These are phyloP conservation scores for Saprolegnia diclina DNA, from an alignment of 352 stramenopile genomes.

Conservation along the genomic window DNA sequence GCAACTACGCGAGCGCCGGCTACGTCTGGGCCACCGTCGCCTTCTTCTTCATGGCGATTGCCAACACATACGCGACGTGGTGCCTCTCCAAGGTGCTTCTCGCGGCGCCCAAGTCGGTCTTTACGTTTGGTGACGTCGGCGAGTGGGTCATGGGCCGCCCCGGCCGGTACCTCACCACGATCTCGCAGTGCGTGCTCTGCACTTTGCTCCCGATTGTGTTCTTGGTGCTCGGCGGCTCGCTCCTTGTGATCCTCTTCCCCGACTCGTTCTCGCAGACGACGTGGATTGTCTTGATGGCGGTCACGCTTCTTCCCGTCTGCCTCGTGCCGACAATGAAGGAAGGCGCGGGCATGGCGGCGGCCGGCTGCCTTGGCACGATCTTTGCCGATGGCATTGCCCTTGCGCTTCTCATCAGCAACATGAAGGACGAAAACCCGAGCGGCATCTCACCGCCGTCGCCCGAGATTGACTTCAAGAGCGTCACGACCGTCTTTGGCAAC, in stretches of 20 bases:
- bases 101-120: constrained; percentile 42
- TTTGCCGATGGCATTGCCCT: constrained; percentile 28
- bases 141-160: constrained; percentile 45
- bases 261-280: constrained; percentile 13
- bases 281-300: constrained; percentile 30
- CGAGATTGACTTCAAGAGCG: constrained; percentile 23
- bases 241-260: constrained; percentile 26
- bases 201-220: constrained; percentile 27
- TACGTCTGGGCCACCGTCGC: constrained; percentile 19
- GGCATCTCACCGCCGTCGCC: constrained; percentile 9
- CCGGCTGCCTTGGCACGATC: constrained; percentile 33
- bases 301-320: constrained; percentile 27
- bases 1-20: constrained; percentile 40
- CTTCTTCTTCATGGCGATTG: constrained; percentile 20
- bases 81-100: constrained; percentile 51
- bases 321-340: constrained; percentile 30
- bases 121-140: constrained; percentile 54
- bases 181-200: constrained; percentile 27
- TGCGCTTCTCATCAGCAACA: constrained; percentile 23
- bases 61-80: constrained; percentile 22
- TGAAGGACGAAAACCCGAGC: neutral
- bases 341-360: constrained; percentile 3
- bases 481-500: constrained; percentile 32
- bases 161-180: constrained; percentile 47
- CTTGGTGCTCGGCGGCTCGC: constrained; percentile 26